Percentiles rank a stretch among this genome's conserved stretches.
Evolutionary conservation across 1,284 basidiomycete species (phyloP).

Genomic region (Filobasidium uniguttulatum): DNA sequence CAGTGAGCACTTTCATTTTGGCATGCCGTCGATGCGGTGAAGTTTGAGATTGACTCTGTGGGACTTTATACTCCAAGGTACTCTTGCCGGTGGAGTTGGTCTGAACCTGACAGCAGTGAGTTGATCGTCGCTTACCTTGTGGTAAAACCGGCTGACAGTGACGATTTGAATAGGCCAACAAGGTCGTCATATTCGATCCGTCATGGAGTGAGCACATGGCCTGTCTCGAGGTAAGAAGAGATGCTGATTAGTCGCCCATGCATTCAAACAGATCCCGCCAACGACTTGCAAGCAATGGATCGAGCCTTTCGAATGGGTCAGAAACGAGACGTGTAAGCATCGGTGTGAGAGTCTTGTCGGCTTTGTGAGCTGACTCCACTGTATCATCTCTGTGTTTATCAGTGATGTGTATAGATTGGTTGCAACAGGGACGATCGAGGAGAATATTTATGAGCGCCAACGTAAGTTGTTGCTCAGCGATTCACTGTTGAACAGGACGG

Average conservation of each 20-base stretch:
- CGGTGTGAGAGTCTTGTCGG: neutral
- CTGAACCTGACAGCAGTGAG: conserved; percentile 33
- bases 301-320: conserved; percentile 43
- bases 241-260: neutral
- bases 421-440: conserved; percentile 42
- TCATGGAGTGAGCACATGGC: conserved; percentile 30
- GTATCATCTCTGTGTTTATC: neutral
- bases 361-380: neutral
- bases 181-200: conserved; percentile 40
- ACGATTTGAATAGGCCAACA: conserved; percentile 28
- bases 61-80: conserved; percentile 18
- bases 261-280: conserved; percentile 27
- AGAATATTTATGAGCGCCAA: conserved; percentile 38
- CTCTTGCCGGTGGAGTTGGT: conserved; percentile 30
- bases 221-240: neutral
- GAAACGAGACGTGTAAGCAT: conserved; percentile 39
- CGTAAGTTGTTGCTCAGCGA: conserved; percentile 18
- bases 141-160: neutral
- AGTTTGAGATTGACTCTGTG: neutral
- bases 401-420: conserved; percentile 42
- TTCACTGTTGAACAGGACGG: neutral
- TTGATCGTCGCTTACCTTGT: neutral
- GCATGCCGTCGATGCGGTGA: neutral
- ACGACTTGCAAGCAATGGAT: conserved; percentile 39
- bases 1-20: conserved; percentile 17